These are phyloP conservation scores for Talaromyces verruculosus DNA, from an alignment of 2,329 filamentous ascomycete species.

Conservation along the genomic window DNA sequence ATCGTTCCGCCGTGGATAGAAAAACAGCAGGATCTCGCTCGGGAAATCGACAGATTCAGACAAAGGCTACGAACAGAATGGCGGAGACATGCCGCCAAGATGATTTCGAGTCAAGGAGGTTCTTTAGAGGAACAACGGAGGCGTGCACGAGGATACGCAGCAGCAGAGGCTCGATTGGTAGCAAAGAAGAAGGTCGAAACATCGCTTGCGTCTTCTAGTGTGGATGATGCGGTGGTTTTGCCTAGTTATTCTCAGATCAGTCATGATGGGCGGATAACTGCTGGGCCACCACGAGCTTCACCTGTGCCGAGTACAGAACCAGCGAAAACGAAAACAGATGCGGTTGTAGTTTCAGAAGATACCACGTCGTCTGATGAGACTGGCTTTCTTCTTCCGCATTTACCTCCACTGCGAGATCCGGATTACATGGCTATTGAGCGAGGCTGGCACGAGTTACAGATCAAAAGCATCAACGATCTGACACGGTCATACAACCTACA, in stretches of 20 bases:
- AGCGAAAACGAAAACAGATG: not conserved
- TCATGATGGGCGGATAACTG: slow-evolving; percentile 29
- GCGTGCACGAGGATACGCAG: slow-evolving; percentile 70
- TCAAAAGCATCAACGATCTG: slow-evolving; percentile 75
- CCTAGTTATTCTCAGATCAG: slow-evolving; percentile 26
- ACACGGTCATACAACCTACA: slow-evolving; percentile 91
- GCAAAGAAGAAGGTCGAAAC: slow-evolving; percentile 30
- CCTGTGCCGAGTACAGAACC: not conserved
- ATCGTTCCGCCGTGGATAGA: slow-evolving; percentile 98
- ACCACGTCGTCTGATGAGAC: slow-evolving; percentile 16
- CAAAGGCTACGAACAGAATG: slow-evolving; percentile 75
- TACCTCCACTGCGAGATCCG: slow-evolving; percentile 72
- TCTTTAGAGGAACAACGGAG: slow-evolving; percentile 70
- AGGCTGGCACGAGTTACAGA: slow-evolving; percentile 72
- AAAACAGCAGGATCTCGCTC: slow-evolving; percentile 87
- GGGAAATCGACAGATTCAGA: slow-evolving; percentile 69
- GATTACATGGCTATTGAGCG: slow-evolving; percentile 72
- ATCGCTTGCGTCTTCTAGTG: slow-evolving; percentile 24
- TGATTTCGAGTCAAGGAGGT: slow-evolving; percentile 76
- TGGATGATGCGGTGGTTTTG: not conserved
- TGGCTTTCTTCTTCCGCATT: slow-evolving; percentile 37
- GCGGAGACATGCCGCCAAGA: slow-evolving; percentile 75
- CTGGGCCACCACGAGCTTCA: slow-evolving; percentile 2
- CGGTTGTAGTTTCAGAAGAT: slow-evolving; percentile 14
- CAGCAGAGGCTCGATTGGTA: slow-evolving; percentile 61